Evolutionary conservation across 1,284 basidiomycete genomes (phyloP).

Genomic region (Ceratobasidium sp.): DNA sequence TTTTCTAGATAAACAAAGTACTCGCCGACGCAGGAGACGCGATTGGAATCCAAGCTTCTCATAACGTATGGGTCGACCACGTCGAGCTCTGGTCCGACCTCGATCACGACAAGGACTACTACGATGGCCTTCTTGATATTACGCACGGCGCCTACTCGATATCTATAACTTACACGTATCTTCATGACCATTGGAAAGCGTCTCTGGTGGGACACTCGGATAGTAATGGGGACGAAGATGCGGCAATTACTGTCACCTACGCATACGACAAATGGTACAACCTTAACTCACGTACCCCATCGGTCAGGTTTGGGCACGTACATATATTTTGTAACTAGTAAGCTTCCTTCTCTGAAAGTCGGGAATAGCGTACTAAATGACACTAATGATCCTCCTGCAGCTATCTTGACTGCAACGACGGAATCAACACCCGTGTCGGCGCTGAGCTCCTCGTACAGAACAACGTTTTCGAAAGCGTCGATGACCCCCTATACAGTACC

Average conservation of each 20-base stretch:
- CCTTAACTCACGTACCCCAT: conserved; percentile 52
- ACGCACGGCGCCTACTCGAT: conserved; percentile 38
- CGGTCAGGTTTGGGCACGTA: conserved; percentile 56
- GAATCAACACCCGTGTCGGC: conserved; percentile 47
- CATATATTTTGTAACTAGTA: conserved; percentile 38
- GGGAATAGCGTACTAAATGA: no score
- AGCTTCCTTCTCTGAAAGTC: no score
- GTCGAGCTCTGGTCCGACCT: conserved; percentile 39
- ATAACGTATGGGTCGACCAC: conserved; percentile 47
- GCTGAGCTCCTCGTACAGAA: conserved; percentile 58
- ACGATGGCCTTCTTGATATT: conserved; percentile 43
- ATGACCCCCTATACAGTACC: conserved; percentile 27
- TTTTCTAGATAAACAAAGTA: conserved; percentile 31
- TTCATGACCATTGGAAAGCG: conserved; percentile 48
- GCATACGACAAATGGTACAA: conserved; percentile 49
- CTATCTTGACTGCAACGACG: conserved; percentile 64
- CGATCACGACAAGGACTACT: conserved; percentile 47
- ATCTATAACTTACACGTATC: conserved; percentile 37
- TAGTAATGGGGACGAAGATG: conserved; percentile 39
- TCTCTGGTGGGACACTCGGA: conserved; percentile 44
- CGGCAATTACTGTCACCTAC: conserved; percentile 44
- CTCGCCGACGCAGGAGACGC: conserved; percentile 37
- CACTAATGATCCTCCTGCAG: no score
- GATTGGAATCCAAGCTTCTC: conserved; percentile 36
- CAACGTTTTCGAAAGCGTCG: conserved; percentile 57